Base-by-base conservation (phyloP, 306 rosid genomes). In the Abrus precatorius region DNA sequence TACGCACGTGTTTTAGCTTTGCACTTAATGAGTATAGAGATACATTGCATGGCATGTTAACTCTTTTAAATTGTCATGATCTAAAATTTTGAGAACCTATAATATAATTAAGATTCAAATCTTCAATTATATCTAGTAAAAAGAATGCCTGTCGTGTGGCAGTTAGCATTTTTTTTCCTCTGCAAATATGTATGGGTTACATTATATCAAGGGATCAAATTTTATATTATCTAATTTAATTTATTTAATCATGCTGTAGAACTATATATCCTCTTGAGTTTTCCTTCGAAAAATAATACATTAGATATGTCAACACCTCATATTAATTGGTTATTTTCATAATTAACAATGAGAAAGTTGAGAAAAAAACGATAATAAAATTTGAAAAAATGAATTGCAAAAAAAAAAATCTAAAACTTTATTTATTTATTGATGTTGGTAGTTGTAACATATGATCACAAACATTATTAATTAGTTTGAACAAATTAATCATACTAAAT, bases 401-500 rank as follows among this genome's bases (percentile, higher is more conserved):
- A 69, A 7, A 33, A 6, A 3, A 6, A 7, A 32, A 0, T 49
- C 3, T 13, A 1, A 69, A 45, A 6, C 7, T 62, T 13, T 33
- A 33, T 48, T 48, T 48, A 60, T 9, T 61, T 12, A 11, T 60
- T 60, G 7, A 55, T 9, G 3, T 45, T 52, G 12, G 52, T 54
- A 36, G 34, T 38, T 38, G 62, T 54, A 27, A 14, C 30, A 12
- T 2, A 56, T 41, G 29, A 27, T 41, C n/a, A 74, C 6, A 74
- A 41, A 40, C 38, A 53, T 5, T 6, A 29, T 41, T 20, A 63
- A 20, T 20, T 20, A 14, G 38, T 34, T 48, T 53, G 11, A 36
- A 64, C 49, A 62, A 50, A 50, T 64, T 28, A 65, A 76, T 27
- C 55, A 54, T 29, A 77, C 44, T 40, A 41, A 29, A 77, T 67